Conservation (phyloP, 306 rosid genomes). For the Cucumis cinereus region DNA sequence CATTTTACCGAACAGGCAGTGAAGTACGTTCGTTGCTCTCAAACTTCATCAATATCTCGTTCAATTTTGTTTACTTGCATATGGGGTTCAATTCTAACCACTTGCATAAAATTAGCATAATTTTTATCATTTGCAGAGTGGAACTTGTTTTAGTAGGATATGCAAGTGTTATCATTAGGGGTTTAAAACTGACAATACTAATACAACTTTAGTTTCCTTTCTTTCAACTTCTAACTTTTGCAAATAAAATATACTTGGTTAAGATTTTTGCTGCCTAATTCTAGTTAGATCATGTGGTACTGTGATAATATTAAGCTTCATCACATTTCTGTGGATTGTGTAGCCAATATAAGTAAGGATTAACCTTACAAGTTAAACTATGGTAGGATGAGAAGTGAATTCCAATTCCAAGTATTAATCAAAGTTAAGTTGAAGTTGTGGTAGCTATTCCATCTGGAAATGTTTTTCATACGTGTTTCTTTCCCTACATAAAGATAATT, state of each 20-base stretch:
- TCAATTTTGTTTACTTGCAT: neutral
- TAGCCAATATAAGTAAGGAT: neutral
- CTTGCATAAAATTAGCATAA: neutral
- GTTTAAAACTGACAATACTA: no score
- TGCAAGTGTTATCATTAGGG: neutral
- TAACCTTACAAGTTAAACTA: neutral
- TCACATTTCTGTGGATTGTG: neutral
- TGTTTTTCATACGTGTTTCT: neutral
- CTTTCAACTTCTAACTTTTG: neutral
- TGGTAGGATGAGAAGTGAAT: neutral
- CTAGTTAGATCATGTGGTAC: neutral
- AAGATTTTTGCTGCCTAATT: neutral
- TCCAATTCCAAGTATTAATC: neutral
- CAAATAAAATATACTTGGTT: neutral
- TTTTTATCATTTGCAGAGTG: neutral
- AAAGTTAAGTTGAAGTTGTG: neutral
- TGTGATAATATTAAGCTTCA: neutral
- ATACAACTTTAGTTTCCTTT: no score
- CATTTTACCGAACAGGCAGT: conserved; percentile 98
- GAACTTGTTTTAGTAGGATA: neutral
- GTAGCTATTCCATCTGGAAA: neutral
- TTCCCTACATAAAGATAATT: neutral
- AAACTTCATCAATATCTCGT: neutral
- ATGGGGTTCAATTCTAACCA: neutral
- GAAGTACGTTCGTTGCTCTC: conserved; percentile 49